Evolutionary conservation across 208 protist genomes (phyloP).

Genomic region (Trichomonas tenax): DNA sequence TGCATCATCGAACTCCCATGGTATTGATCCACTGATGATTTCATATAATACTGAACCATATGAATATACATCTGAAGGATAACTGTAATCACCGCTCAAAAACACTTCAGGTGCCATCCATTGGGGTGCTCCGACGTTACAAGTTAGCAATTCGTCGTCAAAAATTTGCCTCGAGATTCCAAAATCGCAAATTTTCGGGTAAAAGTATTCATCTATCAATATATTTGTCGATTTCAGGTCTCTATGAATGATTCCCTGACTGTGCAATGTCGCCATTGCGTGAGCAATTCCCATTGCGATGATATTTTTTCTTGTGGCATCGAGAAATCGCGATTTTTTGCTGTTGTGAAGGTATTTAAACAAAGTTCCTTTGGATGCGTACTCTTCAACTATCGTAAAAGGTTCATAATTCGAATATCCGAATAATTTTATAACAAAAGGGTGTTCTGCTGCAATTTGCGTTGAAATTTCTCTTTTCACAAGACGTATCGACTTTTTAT

Average conservation of each 20-base stretch:
- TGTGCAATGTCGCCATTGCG: neutral
- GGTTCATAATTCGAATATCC: neutral
- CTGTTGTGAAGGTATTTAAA: neutral
- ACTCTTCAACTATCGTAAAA: neutral
- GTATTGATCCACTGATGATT: neutral
- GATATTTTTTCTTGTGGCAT: neutral
- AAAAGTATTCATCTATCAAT: neutral
- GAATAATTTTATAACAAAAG: neutral
- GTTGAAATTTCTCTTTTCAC: neutral
- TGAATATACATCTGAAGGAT: neutral
- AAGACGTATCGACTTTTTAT: neutral
- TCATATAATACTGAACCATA: neutral
- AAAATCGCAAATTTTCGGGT: constrained; percentile 15
- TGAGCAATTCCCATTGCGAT: neutral
- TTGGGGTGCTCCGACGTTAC: neutral
- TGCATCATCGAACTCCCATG: neutral
- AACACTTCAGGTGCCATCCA: constrained; percentile 13
- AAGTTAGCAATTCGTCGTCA: neutral
- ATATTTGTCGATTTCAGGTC: neutral
- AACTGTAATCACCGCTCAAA: neutral
- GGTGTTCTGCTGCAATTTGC: neutral
- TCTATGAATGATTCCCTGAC: neutral
- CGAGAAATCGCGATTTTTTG: neutral
- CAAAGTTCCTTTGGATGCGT: neutral
- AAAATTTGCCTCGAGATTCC: neutral